Percentiles rank a stretch among this genome's conserved stretches.
phyloP scores from a whole-genome alignment of 495 filamentous ascomycete genomes.

The Saxophila tyrrhenica region DNA sequence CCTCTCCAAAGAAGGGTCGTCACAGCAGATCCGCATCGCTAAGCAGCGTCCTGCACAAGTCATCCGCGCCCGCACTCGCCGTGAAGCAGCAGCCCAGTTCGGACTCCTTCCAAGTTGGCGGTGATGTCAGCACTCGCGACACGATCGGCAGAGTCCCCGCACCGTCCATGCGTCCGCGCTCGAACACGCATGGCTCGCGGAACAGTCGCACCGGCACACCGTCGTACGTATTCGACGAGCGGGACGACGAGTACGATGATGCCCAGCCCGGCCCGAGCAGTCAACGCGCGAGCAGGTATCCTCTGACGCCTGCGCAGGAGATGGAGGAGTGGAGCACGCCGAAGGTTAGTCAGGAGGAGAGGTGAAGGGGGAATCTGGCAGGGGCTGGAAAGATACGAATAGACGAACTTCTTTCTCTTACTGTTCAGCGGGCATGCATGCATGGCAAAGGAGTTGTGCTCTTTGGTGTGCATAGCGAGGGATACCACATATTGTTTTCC shows the following conservation, averaged over 20 bases:
- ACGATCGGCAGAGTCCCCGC: slow-evolving; percentile 15
- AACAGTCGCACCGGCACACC: neutral
- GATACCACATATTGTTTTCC: too few relatives aligned
- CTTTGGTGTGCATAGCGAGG: too few relatives aligned
- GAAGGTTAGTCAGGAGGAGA: neutral
- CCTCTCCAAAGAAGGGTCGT: neutral
- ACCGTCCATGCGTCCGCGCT: slow-evolving; percentile 9
- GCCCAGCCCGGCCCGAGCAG: neutral
- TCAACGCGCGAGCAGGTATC: neutral
- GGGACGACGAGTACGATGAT: neutral
- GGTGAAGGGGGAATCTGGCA: neutral
- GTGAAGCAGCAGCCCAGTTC: neutral
- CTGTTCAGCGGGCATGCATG: too few relatives aligned
- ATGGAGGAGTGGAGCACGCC: slow-evolving; percentile 11
- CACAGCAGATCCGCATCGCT: neutral
- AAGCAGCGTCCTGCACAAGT: neutral
- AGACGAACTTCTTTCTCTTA: neutral
- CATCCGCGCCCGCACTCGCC: neutral
- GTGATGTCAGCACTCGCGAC: slow-evolving; percentile 18
- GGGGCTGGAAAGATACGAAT: neutral
- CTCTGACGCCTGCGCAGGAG: slow-evolving; percentile 15
- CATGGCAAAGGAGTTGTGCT: neutral
- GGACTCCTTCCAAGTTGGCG: slow-evolving; percentile 9
- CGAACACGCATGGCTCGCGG: slow-evolving; percentile 7
- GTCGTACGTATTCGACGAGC: neutral